phyloP scores from a whole-genome alignment of 1,139 yeast genomes.

The Scheffersomyces parashehatae region DNA sequence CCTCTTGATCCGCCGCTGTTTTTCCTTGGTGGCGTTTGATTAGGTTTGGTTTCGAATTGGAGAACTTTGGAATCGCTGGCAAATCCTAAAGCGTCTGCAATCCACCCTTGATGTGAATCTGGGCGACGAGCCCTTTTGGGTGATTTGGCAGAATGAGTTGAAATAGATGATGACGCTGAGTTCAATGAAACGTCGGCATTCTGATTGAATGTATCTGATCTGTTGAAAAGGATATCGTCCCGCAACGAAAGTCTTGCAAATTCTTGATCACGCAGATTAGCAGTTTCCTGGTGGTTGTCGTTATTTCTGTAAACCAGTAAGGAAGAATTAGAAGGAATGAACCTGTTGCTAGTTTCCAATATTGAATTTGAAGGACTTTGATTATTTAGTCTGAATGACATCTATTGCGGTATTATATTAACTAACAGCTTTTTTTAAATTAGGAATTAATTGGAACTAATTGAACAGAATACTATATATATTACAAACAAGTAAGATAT shows the following conservation, averaged over 20 bases:
- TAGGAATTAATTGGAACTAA: too few relatives aligned
- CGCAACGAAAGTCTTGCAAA: constrained; percentile 6
- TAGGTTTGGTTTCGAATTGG: constrained; percentile 18
- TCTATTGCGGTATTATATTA: too few relatives aligned
- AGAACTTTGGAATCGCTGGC: constrained; percentile 31
- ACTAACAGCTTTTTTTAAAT: too few relatives aligned
- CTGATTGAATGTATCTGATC: constrained; percentile 2
- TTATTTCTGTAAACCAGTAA: constrained; percentile 18
- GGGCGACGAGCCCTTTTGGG: constrained; percentile 1
- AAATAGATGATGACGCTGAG: too few relatives aligned
- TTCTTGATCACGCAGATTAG: neutral
- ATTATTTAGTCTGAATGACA: too few relatives aligned
- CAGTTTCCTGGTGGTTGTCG: neutral
- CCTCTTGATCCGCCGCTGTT: neutral
- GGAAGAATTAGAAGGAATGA: constrained; percentile 22
- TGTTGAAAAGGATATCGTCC: constrained; percentile 11
- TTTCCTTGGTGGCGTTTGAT: neutral
- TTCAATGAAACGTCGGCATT: constrained; percentile 2
- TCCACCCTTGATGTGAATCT: constrained; percentile 13
- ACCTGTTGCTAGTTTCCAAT: constrained; percentile 11
- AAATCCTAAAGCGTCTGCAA: constrained; percentile 55
- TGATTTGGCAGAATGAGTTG: too few relatives aligned
- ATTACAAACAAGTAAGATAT: too few relatives aligned
- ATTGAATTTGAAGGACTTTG: neutral
- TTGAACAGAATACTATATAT: too few relatives aligned